Evolutionary conservation across 1,284 basidiomycete species (phyloP).

Genomic region (Lignosus rhinocerotis): DNA sequence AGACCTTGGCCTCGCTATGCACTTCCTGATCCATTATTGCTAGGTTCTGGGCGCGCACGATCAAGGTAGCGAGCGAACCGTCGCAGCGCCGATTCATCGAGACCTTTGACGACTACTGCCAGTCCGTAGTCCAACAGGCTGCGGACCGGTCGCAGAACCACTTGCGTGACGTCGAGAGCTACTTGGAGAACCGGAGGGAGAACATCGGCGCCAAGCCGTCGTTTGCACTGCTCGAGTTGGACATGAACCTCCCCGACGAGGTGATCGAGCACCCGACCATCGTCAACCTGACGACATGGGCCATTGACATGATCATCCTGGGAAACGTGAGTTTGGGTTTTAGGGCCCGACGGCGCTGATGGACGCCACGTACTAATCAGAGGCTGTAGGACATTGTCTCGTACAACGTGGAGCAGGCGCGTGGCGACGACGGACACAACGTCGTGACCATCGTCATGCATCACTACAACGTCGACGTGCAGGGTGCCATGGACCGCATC

Average conservation of each 20-base stretch:
- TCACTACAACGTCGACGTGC: constrained; percentile 2
- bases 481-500: constrained; percentile 3
- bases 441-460: constrained; percentile 6
- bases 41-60: constrained; percentile 30
- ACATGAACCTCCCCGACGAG: constrained; percentile 36
- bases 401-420: constrained; percentile 28
- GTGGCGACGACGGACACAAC: constrained; percentile 28
- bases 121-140: constrained; percentile 36
- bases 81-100: constrained; percentile 25
- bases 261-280: constrained; percentile 37
- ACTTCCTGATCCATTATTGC: not conserved
- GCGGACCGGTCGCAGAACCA: constrained; percentile 27
- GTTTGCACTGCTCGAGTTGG: constrained; percentile 36
- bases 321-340: constrained; percentile 33
- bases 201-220: constrained; percentile 35
- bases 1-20: not conserved
- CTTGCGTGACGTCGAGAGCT: constrained; percentile 33
- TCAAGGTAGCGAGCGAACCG: constrained; percentile 11
- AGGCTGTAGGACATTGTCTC: constrained; percentile 28
- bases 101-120: constrained; percentile 29
- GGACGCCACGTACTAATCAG: not conserved
- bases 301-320: constrained; percentile 25
- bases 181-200: constrained; percentile 35
- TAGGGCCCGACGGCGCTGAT: not conserved
- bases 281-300: constrained; percentile 23